Evolutionary conservation across 2,329 filamentous ascomycete genomes (phyloP).

Genomic region (Mollisia scopiformis): DNA sequence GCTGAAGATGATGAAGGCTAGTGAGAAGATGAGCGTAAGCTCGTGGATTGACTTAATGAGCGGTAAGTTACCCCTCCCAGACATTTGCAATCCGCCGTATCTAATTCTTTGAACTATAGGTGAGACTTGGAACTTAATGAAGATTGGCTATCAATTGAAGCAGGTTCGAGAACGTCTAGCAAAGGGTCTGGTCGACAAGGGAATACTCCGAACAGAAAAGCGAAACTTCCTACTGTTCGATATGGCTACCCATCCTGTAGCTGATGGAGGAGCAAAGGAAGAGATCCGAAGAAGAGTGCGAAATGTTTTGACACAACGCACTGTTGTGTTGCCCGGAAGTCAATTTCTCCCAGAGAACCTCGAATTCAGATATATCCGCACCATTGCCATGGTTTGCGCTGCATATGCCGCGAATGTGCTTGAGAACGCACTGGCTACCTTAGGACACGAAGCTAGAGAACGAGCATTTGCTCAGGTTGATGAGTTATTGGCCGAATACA

Average conservation of each 20-base stretch:
- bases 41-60: conserved; percentile 99
- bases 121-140: conserved; percentile 99
- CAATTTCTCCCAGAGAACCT: conserved; percentile 93
- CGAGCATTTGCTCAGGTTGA: conserved; percentile 96
- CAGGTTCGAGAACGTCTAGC: conserved; percentile 97
- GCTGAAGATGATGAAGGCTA: conserved; percentile 99
- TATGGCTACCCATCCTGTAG: conserved; percentile 98
- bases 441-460: conserved; percentile 93
- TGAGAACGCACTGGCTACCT: conserved; percentile 92
- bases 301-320: conserved; percentile 90
- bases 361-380: conserved; percentile 91
- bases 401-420: conserved; percentile 97
- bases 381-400: conserved; percentile 94
- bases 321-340: conserved; percentile 83
- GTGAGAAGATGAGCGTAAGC: conserved; percentile 99
- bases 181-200: conserved; percentile 98
- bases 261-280: conserved; percentile 95
- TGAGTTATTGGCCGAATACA: conserved; percentile 93
- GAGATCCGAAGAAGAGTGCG: conserved; percentile 93
- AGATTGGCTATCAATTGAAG: conserved; percentile 99
- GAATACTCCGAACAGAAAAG: conserved; percentile 97
- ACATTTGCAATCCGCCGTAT: conserved; percentile 11
- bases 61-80: conserved; percentile 54
- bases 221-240: conserved; percentile 99
- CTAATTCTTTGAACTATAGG: conserved; percentile 53